Percentiles rank a stretch among this genome's conserved stretches.
phyloP scores from a whole-genome alignment of 2,329 filamentous ascomycete species.

The Botrytis elliptica region DNA sequence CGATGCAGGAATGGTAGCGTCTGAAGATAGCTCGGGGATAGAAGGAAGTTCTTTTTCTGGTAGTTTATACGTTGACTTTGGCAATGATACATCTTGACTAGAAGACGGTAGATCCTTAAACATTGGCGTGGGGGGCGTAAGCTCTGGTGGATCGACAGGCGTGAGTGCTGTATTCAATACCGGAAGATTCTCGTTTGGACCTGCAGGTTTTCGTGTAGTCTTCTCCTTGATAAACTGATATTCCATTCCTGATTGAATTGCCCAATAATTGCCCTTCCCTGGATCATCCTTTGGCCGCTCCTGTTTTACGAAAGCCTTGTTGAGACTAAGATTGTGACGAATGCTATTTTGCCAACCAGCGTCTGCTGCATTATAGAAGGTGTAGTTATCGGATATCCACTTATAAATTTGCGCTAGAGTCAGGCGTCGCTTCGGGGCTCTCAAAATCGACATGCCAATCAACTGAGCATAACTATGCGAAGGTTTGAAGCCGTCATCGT shows the following conservation, averaged over 20 bases:
- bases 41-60: constrained; percentile 30
- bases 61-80: constrained; percentile 28
- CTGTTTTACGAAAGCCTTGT: constrained; percentile 95
- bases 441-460: constrained; percentile 94
- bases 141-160: constrained; percentile 30
- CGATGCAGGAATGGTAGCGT: constrained; percentile 73
- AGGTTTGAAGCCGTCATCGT: constrained; percentile 87
- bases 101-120: constrained; percentile 35
- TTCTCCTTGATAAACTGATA: constrained; percentile 88
- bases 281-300: constrained; percentile 96
- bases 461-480: constrained; percentile 90
- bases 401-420: constrained; percentile 97
- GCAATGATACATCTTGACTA: constrained; percentile 30
- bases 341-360: constrained; percentile 99
- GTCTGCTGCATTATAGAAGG: constrained; percentile 80
- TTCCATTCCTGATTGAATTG: constrained; percentile 87
- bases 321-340: constrained; percentile 92
- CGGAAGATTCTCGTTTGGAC: constrained; percentile 52
- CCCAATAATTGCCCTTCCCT: constrained; percentile 97
- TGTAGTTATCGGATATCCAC: constrained; percentile 96
- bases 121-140: constrained; percentile 25
- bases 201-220: constrained; percentile 58
- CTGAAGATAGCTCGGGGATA: constrained; percentile 64
- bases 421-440: constrained; percentile 76
- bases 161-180: constrained; percentile 31